Base-by-base conservation (phyloP, 1,284 basidiomycete genomes). In the Rhodotorula sp. region DNA sequence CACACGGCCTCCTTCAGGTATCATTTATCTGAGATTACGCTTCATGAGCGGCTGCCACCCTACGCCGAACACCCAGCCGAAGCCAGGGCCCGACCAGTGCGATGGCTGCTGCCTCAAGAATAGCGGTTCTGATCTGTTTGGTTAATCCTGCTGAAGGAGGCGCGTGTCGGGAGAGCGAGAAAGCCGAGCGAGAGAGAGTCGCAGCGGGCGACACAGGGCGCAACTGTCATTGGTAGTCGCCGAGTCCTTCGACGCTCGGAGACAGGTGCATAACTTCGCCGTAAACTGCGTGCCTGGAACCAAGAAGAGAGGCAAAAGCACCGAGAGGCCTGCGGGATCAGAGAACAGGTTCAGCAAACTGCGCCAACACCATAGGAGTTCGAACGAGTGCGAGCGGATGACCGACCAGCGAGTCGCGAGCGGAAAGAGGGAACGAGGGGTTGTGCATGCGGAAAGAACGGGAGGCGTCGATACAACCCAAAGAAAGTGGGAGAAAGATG, bases 41-140 rank as follows among this genome's bases (percentile, higher is more conserved):
- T 52, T 64, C 63, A 52, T 44, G 27, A 34, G 36, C 49, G 7
- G 56, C 49, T 30, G 48, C 29, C 63, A 29, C 30, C 47, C 11
- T 27, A 17, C 55, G 48, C 29, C 51, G 49, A 49, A 36, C n/a
- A n/a, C 55, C 48, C 48, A 30, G 27, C 56, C 56, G 29, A 59
- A 29, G 47, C 39, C 20, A n/a, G 63, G 13, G 39, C 51, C 22
- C 19, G n/a, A 46, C 49, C 19, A 30, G 34, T 32, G 51, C 20
- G 8, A 9, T 9, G 51, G 29, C 60, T 39, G 44, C 56, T 15
- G 20, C 51, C 55, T 56, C 61, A 30, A 64, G 63, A 58, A 59
- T 64, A 64, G 63, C 63, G 63, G 63, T 64, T 64, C 63, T 64
- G 63, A 64, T 59, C 57, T 53, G 36, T n/a, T 46, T 59, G 22